Evolutionary conservation across 495 filamentous ascomycete genomes (phyloP).

Genomic region (Hypoxylon cercidicola): DNA sequence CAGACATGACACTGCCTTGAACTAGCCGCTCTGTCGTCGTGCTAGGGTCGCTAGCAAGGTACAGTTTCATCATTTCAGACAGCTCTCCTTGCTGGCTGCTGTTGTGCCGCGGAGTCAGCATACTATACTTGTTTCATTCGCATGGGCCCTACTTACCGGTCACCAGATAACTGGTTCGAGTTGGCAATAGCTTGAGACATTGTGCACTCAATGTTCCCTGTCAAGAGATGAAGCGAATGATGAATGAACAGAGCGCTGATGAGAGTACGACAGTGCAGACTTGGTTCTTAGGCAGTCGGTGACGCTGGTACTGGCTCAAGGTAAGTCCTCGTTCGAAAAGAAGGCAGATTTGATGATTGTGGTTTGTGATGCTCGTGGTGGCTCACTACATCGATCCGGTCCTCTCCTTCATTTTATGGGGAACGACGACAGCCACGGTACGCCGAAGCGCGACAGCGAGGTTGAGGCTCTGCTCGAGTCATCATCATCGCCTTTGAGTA

Average conservation of each 20-base stretch:
- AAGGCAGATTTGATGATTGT: slow-evolving; percentile 5
- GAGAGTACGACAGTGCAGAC: not conserved
- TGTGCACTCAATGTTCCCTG: not conserved
- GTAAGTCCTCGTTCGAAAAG: not conserved
- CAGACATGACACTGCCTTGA: slow-evolving; percentile 29
- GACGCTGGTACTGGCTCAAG: not conserved
- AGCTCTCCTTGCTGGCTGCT: slow-evolving; percentile 7
- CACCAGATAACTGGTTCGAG: slow-evolving; percentile 16
- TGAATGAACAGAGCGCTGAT: not conserved
- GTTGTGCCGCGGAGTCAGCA: slow-evolving; percentile 1
- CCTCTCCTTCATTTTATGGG: slow-evolving; percentile 24
- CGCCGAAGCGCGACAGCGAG: slow-evolving; percentile 29
- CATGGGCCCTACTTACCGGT: slow-evolving; percentile 26
- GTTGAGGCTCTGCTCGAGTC: slow-evolving; percentile 23
- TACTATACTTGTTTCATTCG: not conserved
- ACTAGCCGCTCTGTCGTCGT: slow-evolving; percentile 40
- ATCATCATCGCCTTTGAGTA: slow-evolving; percentile 15
- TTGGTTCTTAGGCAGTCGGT: not conserved
- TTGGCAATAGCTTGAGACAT: slow-evolving; percentile 27
- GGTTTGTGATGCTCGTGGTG: slow-evolving; percentile 9
- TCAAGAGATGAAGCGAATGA: not conserved
- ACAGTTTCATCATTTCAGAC: slow-evolving; percentile 34
- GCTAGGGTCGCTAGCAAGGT: slow-evolving; percentile 33
- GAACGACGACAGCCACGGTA: not conserved
- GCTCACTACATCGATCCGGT: slow-evolving; percentile 1